phyloP scores from a whole-genome alignment of 2,329 filamentous ascomycete genomes.

The Pseudodiploospora longispora region DNA sequence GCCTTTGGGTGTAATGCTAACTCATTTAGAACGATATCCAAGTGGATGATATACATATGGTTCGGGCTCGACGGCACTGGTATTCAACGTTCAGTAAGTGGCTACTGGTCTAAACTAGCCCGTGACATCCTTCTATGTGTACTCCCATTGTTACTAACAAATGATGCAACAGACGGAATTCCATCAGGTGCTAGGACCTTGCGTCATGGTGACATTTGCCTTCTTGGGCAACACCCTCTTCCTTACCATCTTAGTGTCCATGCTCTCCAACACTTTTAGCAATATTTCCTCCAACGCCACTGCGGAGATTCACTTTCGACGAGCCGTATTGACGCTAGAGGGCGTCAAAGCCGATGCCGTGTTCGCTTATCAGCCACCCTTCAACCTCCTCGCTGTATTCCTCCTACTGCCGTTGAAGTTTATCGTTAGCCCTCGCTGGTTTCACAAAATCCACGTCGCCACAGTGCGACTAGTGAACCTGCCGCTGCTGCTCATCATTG shows the following conservation, averaged over 20 bases:
- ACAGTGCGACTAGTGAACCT: constrained; percentile 67
- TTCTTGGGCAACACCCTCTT: constrained; percentile 84
- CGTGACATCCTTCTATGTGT: not conserved
- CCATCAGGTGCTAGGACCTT: constrained; percentile 70
- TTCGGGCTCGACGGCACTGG: constrained; percentile 72
- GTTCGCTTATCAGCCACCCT: constrained; percentile 74
- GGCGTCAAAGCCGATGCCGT: constrained; percentile 79
- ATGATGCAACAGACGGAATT: constrained; percentile 48
- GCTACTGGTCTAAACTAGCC: not conserved
- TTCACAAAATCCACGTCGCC: constrained; percentile 81
- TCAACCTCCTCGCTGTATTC: constrained; percentile 71
- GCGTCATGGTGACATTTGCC: constrained; percentile 74
- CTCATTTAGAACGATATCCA: constrained; percentile 54
- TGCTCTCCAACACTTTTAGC: constrained; percentile 77
- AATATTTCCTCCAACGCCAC: constrained; percentile 69
- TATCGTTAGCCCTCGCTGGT: constrained; percentile 72
- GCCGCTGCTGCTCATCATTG: constrained; percentile 64
- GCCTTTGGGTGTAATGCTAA: not conserved
- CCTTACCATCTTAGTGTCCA: constrained; percentile 81
- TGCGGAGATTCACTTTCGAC: constrained; percentile 76
- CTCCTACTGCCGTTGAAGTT: constrained; percentile 71
- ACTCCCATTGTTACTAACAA: not conserved
- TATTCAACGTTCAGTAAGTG: constrained; percentile 46
- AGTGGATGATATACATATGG: constrained; percentile 94
- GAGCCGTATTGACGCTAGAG: constrained; percentile 74